Evolutionary conservation across 2,329 filamentous ascomycete genomes (phyloP).

Genomic region (Penicillium verrucosum): DNA sequence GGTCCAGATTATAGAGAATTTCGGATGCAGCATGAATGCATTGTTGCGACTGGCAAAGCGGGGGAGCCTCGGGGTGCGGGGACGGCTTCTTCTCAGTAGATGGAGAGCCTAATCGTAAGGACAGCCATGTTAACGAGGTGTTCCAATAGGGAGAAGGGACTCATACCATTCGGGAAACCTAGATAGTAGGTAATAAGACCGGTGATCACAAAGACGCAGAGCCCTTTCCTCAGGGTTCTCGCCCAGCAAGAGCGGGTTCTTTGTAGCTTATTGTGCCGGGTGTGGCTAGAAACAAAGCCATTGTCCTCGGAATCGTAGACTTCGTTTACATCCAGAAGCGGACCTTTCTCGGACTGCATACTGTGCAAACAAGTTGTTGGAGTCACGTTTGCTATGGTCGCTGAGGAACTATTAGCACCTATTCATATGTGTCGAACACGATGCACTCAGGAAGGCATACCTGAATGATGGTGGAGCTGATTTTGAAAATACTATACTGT

Average conservation of each 20-base stretch:
- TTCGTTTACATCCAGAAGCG: slow-evolving; percentile 2
- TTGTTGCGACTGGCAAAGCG: slow-evolving; percentile 55
- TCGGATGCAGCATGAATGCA: slow-evolving; percentile 63
- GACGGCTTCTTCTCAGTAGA: slow-evolving; percentile 8
- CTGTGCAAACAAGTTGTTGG: slow-evolving; percentile 2
- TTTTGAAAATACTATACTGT: not conserved
- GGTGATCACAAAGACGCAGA: slow-evolving; percentile 7
- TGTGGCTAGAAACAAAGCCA: slow-evolving; percentile 1
- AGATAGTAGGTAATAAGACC: slow-evolving; percentile 11
- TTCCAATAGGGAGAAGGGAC: not conserved
- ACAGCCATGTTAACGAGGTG: not conserved
- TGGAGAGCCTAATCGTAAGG: not conserved
- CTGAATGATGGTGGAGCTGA: not conserved
- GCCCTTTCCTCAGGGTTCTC: slow-evolving; percentile 1
- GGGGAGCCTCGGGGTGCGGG: slow-evolving; percentile 16
- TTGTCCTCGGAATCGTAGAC: not conserved
- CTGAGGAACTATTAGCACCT: slow-evolving; percentile 10
- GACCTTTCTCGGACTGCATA: slow-evolving; percentile 9
- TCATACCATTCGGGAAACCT: slow-evolving; percentile 6
- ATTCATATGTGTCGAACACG: not conserved
- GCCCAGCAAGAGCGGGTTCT: slow-evolving; percentile 7
- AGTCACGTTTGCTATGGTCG: slow-evolving; percentile 6
- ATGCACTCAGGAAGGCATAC: not conserved
- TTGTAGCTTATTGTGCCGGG: slow-evolving; percentile 2
- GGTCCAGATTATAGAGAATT: slow-evolving; percentile 60